Evolutionary conservation across 2,329 filamentous ascomycete species (phyloP).

Genomic region (Harringtonia lauricola): DNA sequence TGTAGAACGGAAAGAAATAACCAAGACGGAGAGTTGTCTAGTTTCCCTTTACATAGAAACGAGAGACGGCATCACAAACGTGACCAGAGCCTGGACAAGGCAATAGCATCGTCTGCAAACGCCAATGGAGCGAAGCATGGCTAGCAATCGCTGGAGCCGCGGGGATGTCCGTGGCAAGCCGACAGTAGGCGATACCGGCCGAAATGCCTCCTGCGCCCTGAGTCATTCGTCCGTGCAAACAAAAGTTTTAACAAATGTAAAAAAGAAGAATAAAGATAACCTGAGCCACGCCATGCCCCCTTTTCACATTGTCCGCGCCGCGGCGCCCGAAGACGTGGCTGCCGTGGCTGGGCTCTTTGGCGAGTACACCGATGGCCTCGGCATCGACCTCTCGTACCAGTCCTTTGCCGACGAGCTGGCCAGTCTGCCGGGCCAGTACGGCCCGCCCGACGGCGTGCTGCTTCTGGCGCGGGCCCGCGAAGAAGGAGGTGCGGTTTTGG

Average conservation of each 20-base stretch:
- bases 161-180: too few species aligned
- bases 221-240: not conserved
- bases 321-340: slow-evolving; percentile 1
- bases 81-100: too few species aligned
- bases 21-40: too few species aligned
- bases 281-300: not conserved
- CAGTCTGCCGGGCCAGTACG: slow-evolving; percentile 10
- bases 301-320: slow-evolving; percentile 4
- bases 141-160: too few species aligned
- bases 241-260: too few species aligned
- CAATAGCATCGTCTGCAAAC: too few species aligned
- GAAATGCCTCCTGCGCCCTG: not conserved
- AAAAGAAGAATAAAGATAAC: too few species aligned
- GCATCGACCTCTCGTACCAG: slow-evolving; percentile 12
- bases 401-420: slow-evolving; percentile 9
- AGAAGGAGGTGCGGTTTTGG: not conserved
- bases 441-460: slow-evolving; percentile 1
- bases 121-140: too few species aligned
- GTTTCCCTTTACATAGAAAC: too few species aligned
- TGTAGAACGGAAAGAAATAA: too few species aligned
- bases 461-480: slow-evolving; percentile 2
- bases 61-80: too few species aligned
- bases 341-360: slow-evolving; percentile 8
- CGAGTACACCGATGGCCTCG: slow-evolving; percentile 9
- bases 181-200: too few species aligned